Base-by-base conservation (phyloP, 352 stramenopile species). In the Phytophthora megakarya region DNA sequence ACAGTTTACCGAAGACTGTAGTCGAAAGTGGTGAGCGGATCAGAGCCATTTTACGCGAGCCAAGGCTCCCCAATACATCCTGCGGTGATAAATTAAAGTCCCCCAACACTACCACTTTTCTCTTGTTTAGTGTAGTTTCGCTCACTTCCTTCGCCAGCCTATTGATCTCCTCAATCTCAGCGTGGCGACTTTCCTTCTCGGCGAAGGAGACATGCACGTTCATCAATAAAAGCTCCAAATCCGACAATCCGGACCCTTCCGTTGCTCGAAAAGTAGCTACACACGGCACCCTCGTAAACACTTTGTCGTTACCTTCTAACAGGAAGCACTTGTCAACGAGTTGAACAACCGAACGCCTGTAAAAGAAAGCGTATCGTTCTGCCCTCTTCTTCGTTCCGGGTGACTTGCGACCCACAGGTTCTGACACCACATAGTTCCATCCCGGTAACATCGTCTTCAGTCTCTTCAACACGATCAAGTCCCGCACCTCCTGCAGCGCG, bases 11-110 rank as follows among this genome's bases (percentile, higher is more conserved):
- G 13, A 75, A 86, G 2, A 92, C 72, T 9, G 77, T 90, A 5
- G 73, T 85, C 4, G 77, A 67, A 7, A 86, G 45, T 1, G 76
- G 77, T 9, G 80, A 71, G 21, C 73, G 76, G 43, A 92, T 76
- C 7, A 90, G 65, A 6, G 80, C 75, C 35, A 73, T 67, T 1
- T 56, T 70, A 12, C 63, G 37, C 3, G 70, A 69, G 0, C 68
- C 39, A 0, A 63, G 52, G 30, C 64, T 69, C 5, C 55, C 53
- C 2, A 72, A 45, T 12, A 82, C 55, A 11, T 89, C 80, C 33
- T 86, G 72, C 0, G 75, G 81, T 1, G 77, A 65, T 38, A 92
- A 66, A 51, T 90, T 90, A 54, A 92, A 89, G 57, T 90, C 81
- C 21, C 81, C 83, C 5, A 92, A 48, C 12, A 90, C 65, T 13